Evolutionary conservation across 208 protist species (phyloP).

Genomic region (Trypanosoma cruzi): DNA sequence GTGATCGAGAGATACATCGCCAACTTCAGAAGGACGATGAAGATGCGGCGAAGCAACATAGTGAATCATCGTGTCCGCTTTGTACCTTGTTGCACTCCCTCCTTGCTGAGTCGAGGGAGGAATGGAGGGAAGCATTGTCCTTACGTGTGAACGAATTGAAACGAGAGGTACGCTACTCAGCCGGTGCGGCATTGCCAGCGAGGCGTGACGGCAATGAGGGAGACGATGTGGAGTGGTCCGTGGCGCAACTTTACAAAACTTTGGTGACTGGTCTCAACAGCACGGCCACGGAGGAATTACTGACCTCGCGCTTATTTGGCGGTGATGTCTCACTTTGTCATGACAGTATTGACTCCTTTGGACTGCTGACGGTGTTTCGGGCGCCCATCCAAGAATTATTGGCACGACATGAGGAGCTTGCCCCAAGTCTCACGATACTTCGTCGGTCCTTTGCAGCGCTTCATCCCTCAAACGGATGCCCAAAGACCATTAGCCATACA

Average conservation of each 20-base stretch:
- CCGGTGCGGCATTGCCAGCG: background rate
- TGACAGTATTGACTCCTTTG: conserved; percentile 60
- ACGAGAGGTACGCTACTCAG: conserved; percentile 7
- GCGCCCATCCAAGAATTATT: conserved; percentile 60
- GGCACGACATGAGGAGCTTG: conserved; percentile 40
- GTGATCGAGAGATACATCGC: conserved; percentile 13
- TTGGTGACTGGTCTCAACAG: conserved; percentile 73
- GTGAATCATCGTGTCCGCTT: conserved; percentile 31
- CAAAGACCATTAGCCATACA: background rate
- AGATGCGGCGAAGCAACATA: background rate
- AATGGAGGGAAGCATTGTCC: conserved; percentile 51
- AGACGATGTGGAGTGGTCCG: conserved; percentile 37
- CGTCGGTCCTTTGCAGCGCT: conserved; percentile 60
- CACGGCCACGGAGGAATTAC: conserved; percentile 20
- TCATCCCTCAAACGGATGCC: conserved; percentile 35
- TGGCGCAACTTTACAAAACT: conserved; percentile 55
- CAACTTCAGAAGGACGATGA: background rate
- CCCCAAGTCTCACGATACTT: conserved; percentile 51
- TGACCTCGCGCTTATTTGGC: conserved; percentile 20
- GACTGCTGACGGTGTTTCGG: conserved; percentile 64
- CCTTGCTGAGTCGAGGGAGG: conserved; percentile 38
- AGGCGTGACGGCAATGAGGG: conserved; percentile 7
- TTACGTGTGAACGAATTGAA: conserved; percentile 37
- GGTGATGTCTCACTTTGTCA: conserved; percentile 3
- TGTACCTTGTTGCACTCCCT: conserved; percentile 47